A percentile compares a stretch with the other conserved stretches of the same genome.
These are phyloP conservation scores for Cnidoscolus chayamansa DNA, from an alignment of 441 rosid genomes.

Conservation along the genomic window DNA sequence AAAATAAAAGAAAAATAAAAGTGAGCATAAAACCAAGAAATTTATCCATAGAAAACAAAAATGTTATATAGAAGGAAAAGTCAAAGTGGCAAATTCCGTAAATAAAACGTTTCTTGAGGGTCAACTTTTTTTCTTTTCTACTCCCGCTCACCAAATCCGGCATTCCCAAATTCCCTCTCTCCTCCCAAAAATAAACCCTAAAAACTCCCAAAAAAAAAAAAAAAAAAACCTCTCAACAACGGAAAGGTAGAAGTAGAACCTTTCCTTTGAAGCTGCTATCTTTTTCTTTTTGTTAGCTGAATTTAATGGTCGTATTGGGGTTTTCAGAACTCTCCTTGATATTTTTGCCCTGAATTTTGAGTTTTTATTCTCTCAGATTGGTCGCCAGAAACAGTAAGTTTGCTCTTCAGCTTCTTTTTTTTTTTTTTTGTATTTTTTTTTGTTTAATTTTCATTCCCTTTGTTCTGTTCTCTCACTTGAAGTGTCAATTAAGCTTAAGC, in stretches of 20 bases:
- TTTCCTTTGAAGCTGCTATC: constrained; percentile 6
- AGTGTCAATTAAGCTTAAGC: constrained; percentile 14
- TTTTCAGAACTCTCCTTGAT: constrained; percentile 7
- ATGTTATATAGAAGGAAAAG: not conserved
- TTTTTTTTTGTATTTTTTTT: not conserved
- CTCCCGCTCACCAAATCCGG: constrained; percentile 25
- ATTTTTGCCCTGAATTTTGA: not conserved
- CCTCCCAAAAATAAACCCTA: constrained; percentile 20
- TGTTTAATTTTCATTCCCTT: not conserved
- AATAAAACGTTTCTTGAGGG: constrained; percentile 11
- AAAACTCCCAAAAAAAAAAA: not conserved
- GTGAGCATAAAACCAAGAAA: not conserved
- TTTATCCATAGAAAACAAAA: not conserved
- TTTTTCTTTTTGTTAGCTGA: not conserved
- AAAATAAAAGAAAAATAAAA: not conserved
- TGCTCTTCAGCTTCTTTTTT: not conserved
- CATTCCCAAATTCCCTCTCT: not conserved
- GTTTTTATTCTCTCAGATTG: not conserved
- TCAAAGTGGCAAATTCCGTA: constrained; percentile 19
- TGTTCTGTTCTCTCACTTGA: not conserved
- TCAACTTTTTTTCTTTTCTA: constrained; percentile 11
- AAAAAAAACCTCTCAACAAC: not conserved
- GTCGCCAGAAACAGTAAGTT: constrained; percentile 14
- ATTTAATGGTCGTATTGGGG: constrained; percentile 11
- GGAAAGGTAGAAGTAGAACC: not conserved